Conservation (phyloP, 108 stramenopile genomes). For the Cyclotella sp. region DNA sequence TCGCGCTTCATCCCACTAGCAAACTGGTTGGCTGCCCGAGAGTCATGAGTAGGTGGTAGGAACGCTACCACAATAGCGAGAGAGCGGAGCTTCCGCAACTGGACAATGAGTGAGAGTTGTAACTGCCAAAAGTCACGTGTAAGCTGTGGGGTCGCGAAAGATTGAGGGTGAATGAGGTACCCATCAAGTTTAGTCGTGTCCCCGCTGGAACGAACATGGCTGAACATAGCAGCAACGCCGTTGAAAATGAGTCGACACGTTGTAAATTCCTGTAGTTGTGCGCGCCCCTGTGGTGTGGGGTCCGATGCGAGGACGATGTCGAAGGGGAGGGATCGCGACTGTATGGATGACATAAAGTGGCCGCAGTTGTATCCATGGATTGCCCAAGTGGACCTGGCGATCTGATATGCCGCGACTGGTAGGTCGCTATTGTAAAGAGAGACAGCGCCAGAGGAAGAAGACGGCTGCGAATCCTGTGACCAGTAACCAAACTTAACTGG, state of each 20-base stretch:
- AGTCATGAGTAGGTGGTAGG: background rate
- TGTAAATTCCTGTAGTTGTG: background rate
- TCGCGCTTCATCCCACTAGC: background rate
- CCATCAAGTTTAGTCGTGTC: background rate
- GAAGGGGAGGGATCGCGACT: background rate
- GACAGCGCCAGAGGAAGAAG: background rate
- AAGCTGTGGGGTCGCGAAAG: background rate
- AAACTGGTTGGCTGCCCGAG: background rate
- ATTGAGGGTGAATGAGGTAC: conserved; percentile 21
- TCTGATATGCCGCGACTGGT: background rate
- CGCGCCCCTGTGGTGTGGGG: background rate
- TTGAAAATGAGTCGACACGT: background rate
- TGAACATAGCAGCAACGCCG: background rate
- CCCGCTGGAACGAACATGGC: background rate
- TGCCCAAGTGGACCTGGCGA: background rate
- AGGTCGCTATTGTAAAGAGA: background rate
- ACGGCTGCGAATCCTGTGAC: background rate
- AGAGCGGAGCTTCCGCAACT: background rate
- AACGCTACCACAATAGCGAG: background rate
- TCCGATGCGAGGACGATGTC: background rate
- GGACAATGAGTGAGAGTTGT: background rate
- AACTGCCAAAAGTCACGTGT: background rate
- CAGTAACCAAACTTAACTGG: background rate
- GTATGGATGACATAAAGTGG: background rate
- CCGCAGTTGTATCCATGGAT: background rate